These are phyloP conservation scores for Rhodosorus marinus DNA, from an alignment of 23 red algal genomes.

Conservation along the genomic window DNA sequence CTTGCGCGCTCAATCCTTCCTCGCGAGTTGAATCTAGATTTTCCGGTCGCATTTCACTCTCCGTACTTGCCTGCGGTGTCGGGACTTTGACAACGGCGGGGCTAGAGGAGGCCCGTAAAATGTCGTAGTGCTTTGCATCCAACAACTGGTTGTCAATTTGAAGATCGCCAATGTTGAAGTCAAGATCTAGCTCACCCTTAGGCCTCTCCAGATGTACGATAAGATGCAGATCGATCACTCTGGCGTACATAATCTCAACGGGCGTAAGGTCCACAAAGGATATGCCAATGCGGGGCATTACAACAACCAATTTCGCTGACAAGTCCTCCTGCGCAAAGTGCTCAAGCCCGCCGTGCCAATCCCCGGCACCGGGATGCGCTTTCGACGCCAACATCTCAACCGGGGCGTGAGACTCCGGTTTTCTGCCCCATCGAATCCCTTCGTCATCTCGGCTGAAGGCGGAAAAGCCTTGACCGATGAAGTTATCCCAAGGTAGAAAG, in stretches of 20 bases:
- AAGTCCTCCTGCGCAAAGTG: too few species aligned
- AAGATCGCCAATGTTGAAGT: constrained; percentile 22
- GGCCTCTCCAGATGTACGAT: constrained; percentile 18
- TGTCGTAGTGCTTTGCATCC: constrained; percentile 30
- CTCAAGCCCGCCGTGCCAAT: too few species aligned
- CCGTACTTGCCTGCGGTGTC: constrained; percentile 5
- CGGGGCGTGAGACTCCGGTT: too few species aligned
- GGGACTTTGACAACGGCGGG: too few species aligned
- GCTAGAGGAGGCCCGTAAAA: constrained; percentile 36
- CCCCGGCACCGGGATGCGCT: too few species aligned
- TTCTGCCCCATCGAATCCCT: too few species aligned
- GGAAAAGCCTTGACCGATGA: too few species aligned
- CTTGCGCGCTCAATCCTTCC: too few species aligned
- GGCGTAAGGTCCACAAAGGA: constrained; percentile 24
- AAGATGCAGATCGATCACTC: constrained; percentile 6
- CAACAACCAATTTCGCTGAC: constrained; percentile 29
- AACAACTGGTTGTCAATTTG: constrained; percentile 80
- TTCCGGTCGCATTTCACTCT: constrained; percentile 27
- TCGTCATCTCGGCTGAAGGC: too few species aligned
- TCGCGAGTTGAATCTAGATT: constrained; percentile 13
- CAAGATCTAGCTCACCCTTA: constrained; percentile 3
- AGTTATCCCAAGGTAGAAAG: too few species aligned
- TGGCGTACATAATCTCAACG: constrained; percentile 46
- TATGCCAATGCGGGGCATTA: constrained; percentile 45
- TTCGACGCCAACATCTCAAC: too few species aligned